A percentile compares a stretch with the other conserved stretches of the same genome.
phyloP scores from a whole-genome alignment of 352 stramenopile genomes.

The Phytophthora sojae region DNA sequence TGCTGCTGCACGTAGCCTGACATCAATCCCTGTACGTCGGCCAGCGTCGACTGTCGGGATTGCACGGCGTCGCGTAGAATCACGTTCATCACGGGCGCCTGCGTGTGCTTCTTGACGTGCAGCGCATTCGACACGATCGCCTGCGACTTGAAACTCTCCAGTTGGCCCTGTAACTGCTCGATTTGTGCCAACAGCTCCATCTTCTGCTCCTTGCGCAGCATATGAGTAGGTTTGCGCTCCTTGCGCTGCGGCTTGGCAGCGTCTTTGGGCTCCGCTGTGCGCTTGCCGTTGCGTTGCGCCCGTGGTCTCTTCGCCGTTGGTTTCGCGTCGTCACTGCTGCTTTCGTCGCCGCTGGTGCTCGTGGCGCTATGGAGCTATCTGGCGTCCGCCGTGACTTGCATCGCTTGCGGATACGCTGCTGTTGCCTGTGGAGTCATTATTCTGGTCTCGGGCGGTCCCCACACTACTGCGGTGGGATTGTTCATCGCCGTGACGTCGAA shows the following conservation, averaged over 20 bases:
- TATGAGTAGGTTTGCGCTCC: slow-evolving; percentile 40
- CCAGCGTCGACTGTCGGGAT: slow-evolving; percentile 35
- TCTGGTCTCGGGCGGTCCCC: neutral
- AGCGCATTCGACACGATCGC: slow-evolving; percentile 43
- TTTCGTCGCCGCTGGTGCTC: slow-evolving; percentile 35
- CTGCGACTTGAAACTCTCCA: slow-evolving; percentile 45
- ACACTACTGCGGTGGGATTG: neutral
- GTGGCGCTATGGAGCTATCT: slow-evolving; percentile 13
- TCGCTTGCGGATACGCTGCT: neutral
- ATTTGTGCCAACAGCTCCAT: slow-evolving; percentile 36
- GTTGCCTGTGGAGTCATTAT: neutral
- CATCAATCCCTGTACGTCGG: slow-evolving; percentile 39
- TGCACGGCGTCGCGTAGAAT: slow-evolving; percentile 43
- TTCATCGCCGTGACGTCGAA: slow-evolving; percentile 8
- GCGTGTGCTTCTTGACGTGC: slow-evolving; percentile 42
- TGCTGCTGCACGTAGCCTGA: slow-evolving; percentile 44
- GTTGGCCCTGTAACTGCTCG: slow-evolving; percentile 27
- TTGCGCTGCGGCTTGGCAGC: slow-evolving; percentile 22
- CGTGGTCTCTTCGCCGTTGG: slow-evolving; percentile 10
- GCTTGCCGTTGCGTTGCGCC: neutral
- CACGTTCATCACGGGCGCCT: slow-evolving; percentile 44
- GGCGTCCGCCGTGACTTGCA: neutral
- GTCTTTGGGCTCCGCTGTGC: slow-evolving; percentile 4
- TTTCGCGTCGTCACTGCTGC: slow-evolving; percentile 27
- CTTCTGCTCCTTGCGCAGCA: slow-evolving; percentile 40